Evolutionary conservation across 108 stramenopile genomes (phyloP).

Genomic region (Mediolabrus comicus): DNA sequence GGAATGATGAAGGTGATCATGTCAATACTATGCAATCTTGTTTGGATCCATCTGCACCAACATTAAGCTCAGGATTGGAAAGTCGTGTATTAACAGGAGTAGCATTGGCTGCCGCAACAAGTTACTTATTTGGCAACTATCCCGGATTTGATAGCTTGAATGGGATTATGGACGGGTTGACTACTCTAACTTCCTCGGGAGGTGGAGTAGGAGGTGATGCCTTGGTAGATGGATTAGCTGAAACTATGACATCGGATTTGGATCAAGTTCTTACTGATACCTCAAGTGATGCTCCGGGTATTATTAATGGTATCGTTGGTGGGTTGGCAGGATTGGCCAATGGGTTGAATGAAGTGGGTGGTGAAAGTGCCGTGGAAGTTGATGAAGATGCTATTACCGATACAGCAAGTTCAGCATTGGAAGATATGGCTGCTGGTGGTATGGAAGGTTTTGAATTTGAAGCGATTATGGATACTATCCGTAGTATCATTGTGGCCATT

Average conservation of each 20-base stretch:
- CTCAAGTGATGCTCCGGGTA: neutral
- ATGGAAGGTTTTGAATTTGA: conserved; percentile 39
- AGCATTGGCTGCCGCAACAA: conserved; percentile 33
- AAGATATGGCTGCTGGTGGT: conserved; percentile 35
- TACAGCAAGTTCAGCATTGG: conserved; percentile 20
- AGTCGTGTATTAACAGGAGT: conserved; percentile 47
- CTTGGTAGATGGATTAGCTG: conserved; percentile 4
- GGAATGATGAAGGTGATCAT: conserved; percentile 66
- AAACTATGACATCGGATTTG: conserved; percentile 20
- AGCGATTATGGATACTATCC: conserved; percentile 26
- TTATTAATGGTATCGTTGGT: conserved; percentile 24
- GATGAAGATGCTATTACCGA: conserved; percentile 22
- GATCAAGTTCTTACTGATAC: conserved; percentile 24
- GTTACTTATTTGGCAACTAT: conserved; percentile 22
- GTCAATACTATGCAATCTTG: conserved; percentile 51
- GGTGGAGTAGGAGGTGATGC: conserved; percentile 25
- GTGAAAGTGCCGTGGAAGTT: conserved; percentile 15
- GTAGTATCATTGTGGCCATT: conserved; percentile 27
- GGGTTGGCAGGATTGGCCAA: conserved; percentile 30
- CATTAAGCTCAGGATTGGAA: conserved; percentile 39
- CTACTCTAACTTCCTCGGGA: conserved; percentile 5
- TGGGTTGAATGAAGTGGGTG: conserved; percentile 19
- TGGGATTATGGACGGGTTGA: neutral
- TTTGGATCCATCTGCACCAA: conserved; percentile 40
- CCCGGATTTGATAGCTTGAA: conserved; percentile 4